Base-by-base conservation (phyloP, 2,329 filamentous ascomycete genomes). In the Laburnicola sp. region DNA sequence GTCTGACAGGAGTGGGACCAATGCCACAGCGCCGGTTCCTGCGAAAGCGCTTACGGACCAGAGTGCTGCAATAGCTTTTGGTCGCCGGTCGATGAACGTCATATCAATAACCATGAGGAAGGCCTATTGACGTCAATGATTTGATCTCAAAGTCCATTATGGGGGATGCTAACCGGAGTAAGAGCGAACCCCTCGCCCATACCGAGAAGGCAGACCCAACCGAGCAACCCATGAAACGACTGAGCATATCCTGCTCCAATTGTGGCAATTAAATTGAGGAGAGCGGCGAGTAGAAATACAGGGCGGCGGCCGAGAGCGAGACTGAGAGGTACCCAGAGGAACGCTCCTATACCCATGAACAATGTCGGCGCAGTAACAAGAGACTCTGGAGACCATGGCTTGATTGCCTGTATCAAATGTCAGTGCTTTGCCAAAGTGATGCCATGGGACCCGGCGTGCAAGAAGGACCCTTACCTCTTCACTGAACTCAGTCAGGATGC, bases 51-150 rank as follows among this genome's bases (percentile, higher is more conserved):
- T 58, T 2, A 71, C 2, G n/a, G 65, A 65, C 71, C 72, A 75
- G 36, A 69, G 64, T 4, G 68, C 47, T 0, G 71, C 71, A 22
- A 75, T 57, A 3, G 64, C 67, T 23, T 57, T 57, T 0, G 74
- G 68, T 3, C 74, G 64, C 49, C 75, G 66, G 40, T 73, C 64
- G 37, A 75, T 73, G 54, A 72, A 76, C 0, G 73, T 73, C 36
- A 75, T 50, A 44, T 76, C 73, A 26, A 76, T 70, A 9, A 75
- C 49, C 45, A 71, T 68, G 1, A 75, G 55, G 3, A 74, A 57
- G 9, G 63, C 58, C 73, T 75, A 21, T 3, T 6, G 6, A 1
- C 3, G 4, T 56, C 26, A 61, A 41, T n/a, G 16, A 8, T 9
- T 11, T n/a, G 16, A 2, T 10, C 2, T 16, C 5, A 32, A 3